Conservation (phyloP, 2,329 filamentous ascomycete species). For the Hypoxylon sp. region DNA sequence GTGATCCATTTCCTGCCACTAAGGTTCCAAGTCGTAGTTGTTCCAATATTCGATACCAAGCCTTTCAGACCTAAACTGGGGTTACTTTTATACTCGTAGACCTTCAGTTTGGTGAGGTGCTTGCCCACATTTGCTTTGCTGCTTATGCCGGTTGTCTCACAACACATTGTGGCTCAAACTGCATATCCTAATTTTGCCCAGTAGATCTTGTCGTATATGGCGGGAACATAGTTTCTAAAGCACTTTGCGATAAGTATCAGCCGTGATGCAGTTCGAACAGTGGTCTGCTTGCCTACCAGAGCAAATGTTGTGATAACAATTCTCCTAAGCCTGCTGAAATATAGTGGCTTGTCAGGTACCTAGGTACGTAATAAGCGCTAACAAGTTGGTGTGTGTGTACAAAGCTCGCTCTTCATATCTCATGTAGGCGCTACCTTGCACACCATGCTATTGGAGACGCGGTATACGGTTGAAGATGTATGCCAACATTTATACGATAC, state of each 20-base stretch:
- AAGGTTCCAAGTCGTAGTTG: neutral
- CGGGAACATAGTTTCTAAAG: neutral
- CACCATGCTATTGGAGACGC: too few relatives aligned
- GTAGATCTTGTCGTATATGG: neutral
- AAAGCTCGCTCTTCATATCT: too few relatives aligned
- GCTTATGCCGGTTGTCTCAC: neutral
- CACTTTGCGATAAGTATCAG: neutral
- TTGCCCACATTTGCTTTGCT: neutral
- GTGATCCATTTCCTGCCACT: neutral
- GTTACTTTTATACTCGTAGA: slow-evolving; percentile 7
- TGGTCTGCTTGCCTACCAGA: neutral
- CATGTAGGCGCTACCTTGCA: too few relatives aligned
- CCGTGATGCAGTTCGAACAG: neutral
- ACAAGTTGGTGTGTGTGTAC: too few relatives aligned
- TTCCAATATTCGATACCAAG: neutral
- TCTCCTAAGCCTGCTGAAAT: too few relatives aligned
- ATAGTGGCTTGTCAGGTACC: too few relatives aligned
- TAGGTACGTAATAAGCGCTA: too few relatives aligned
- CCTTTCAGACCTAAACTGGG: neutral
- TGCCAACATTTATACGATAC: too few relatives aligned
- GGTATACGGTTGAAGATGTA: too few relatives aligned
- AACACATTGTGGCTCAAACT: neutral
- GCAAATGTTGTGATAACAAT: too few relatives aligned
- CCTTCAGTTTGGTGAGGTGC: slow-evolving; percentile 2
- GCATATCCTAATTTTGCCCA: neutral